These are phyloP conservation scores for Brassica carinata DNA, from an alignment of 345 rosid genomes.

Conservation along the genomic window DNA sequence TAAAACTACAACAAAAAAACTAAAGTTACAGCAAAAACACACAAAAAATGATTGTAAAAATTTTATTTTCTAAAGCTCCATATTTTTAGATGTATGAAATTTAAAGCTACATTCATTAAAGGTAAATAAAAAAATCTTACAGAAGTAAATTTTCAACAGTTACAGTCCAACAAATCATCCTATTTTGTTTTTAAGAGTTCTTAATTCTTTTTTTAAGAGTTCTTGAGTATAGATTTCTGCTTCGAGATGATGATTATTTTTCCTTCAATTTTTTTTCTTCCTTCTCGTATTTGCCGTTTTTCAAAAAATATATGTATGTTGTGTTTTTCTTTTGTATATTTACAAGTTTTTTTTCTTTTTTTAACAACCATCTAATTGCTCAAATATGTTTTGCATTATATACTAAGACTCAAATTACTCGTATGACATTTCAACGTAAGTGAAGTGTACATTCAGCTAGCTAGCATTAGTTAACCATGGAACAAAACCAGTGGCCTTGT, in stretches of 20 bases:
- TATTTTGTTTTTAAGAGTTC: conserved; percentile 11
- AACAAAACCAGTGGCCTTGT: neutral
- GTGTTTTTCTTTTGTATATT: neutral
- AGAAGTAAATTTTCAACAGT: too few species aligned
- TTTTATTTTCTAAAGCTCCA: too few species aligned
- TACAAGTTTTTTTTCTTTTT: too few species aligned
- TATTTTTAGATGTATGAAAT: too few species aligned
- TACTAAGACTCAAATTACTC: neutral
- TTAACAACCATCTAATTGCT: neutral
- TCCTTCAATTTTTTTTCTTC: neutral
- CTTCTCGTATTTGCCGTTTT: neutral
- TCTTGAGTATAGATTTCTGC: neutral
- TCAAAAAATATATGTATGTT: neutral
- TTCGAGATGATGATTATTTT: conserved; percentile 22
- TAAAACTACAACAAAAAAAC: too few species aligned
- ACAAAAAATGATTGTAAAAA: too few species aligned
- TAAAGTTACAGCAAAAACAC: too few species aligned
- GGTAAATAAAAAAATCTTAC: too few species aligned
- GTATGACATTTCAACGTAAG: neutral
- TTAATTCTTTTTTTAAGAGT: conserved; percentile 3
- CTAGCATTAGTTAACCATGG: conserved; percentile 9
- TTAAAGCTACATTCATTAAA: too few species aligned
- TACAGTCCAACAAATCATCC: too few species aligned
- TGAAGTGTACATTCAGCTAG: neutral
- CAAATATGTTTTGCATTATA: neutral